Evolutionary conservation across 306 rosid species (phyloP), one percentile per base, ranked within the genome.

Genomic region (Macrotyloma uniflorum): DNA sequence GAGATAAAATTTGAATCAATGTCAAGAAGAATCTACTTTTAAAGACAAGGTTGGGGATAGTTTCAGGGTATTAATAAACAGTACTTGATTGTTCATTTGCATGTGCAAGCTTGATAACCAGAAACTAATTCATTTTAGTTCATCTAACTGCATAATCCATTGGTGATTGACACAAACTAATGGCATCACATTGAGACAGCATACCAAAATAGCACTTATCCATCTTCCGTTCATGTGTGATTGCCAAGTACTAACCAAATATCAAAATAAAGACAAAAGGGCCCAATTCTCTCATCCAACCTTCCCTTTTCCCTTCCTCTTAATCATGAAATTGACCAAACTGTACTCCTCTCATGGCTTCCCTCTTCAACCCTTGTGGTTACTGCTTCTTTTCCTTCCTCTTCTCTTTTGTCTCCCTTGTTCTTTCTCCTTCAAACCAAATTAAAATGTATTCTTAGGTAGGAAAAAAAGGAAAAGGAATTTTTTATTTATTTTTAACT

Each of bases 81-180:
- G 45, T 24, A 80, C 47, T 54, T 19, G 14, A 64, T 36, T 36
- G 42, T 2, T 9, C 43, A 38, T 8, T 38, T 51, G 55, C 33
- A 6, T 43, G 45, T 28, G 72, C 40, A 15, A 71, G 83, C 54
- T 59, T 20, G 32, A 40, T 30, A 74, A 79, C 9, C n/a, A 79
- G 30, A 26, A 36, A 35, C 24, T 22, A 26, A 28, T 11, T 61
- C 40, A 58, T 45, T 73, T 47, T 23, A 67, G 30, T 22, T 72
- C 73, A 66, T 43, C 62, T 55, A 13, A 67, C 57, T 18, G 13
- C 11, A 74, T 5, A 73, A 43, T 57, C 67, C 70, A 78, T 47
- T 8, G 33, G 49, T 43, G 51, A 67, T 38, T 8, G 42, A 36
- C 57, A 43, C 12, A 42, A 38, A 62, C 43, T 55, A 72, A 55